These are phyloP conservation scores for Saccharomycopsis crataegensis DNA, from an alignment of 1,139 yeast species.

Conservation along the genomic window DNA sequence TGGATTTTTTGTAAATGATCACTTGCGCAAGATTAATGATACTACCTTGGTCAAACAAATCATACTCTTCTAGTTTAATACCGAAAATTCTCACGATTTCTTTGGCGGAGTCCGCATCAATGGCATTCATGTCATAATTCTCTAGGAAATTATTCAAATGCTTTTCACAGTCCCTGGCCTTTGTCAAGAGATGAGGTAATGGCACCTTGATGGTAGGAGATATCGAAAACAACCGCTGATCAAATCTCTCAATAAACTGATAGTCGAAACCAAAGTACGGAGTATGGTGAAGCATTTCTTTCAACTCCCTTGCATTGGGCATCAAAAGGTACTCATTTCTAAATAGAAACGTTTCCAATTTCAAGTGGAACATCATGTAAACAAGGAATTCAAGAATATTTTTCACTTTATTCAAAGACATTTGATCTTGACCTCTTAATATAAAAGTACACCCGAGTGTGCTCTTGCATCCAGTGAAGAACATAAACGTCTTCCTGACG, in stretches of 20 bases:
- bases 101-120: neutral
- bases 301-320: conserved; percentile 24
- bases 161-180: conserved; percentile 49
- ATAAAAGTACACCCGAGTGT: conserved; percentile 77
- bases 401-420: conserved; percentile 56
- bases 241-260: conserved; percentile 46
- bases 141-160: conserved; percentile 28
- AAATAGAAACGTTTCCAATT: conserved; percentile 74
- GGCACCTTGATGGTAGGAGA: conserved; percentile 73
- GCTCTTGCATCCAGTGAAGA: conserved; percentile 68
- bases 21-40: conserved; percentile 27
- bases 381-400: conserved; percentile 75
- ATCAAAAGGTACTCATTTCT: conserved; percentile 58
- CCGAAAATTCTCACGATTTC: neutral
- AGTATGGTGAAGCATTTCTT: conserved; percentile 12
- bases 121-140: conserved; percentile 2
- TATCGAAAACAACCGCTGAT: conserved; percentile 48
- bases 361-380: conserved; percentile 67
- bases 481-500: conserved; percentile 62
- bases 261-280: conserved; percentile 30
- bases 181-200: conserved; percentile 52
- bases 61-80: conserved; percentile 19
- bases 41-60: conserved; percentile 26
- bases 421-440: conserved; percentile 63
- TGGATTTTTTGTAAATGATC: conserved; percentile 31